A percentile compares a stretch with the other conserved stretches of the same genome.
Evolutionary conservation across 805 yeast genomes (phyloP).

Genomic region (Metschnikowia santaceciliae): DNA sequence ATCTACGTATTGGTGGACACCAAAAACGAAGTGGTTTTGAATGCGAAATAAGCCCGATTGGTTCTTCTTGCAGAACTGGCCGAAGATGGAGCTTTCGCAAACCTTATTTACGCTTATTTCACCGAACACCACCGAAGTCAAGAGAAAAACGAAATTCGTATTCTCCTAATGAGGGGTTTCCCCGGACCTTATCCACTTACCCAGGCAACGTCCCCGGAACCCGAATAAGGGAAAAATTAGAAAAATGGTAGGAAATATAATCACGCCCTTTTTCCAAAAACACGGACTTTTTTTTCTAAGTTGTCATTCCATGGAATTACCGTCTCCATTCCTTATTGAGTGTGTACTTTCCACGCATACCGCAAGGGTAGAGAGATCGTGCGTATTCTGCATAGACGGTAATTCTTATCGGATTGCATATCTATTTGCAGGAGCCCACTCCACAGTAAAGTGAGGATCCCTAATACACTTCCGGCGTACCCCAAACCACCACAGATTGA

Average conservation of each 20-base stretch:
- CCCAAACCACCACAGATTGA: neutral
- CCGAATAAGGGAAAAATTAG: neutral
- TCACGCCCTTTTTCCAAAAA: too few species aligned
- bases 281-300: neutral
- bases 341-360: neutral
- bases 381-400: neutral
- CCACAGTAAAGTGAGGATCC: conserved; percentile 5
- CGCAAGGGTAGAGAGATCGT: neutral
- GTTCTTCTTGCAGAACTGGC: too few species aligned
- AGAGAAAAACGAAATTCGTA: too few species aligned
- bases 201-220: too few species aligned
- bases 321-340: neutral
- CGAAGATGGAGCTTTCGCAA: too few species aligned
- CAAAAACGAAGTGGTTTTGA: too few species aligned
- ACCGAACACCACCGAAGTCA: too few species aligned
- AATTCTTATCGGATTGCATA: conserved; percentile 4
- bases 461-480: neutral
- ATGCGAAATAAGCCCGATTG: too few species aligned
- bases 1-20: too few species aligned
- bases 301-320: neutral
- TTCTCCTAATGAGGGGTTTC: too few species aligned
- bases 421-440: conserved; percentile 3
- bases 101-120: too few species aligned
- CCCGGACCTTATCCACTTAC: too few species aligned
- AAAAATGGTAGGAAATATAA: neutral